These are phyloP conservation scores for Skeletonema menzelii DNA, from an alignment of 108 stramenopile genomes.

Conservation along the genomic window DNA sequence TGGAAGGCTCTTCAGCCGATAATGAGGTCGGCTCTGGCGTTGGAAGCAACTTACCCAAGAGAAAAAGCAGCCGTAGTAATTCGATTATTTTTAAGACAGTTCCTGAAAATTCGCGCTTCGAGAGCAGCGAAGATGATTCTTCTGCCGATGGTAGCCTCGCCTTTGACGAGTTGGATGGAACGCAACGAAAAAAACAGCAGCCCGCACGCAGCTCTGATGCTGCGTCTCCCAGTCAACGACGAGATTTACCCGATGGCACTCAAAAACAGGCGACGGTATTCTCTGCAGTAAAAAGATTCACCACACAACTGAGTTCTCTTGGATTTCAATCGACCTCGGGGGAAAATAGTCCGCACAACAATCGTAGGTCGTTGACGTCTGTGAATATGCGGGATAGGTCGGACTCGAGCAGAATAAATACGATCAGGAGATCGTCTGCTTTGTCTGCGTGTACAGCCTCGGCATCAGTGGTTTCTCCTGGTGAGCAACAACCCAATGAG, in stretches of 20 bases:
- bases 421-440: neutral
- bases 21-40: neutral
- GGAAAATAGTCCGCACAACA: neutral
- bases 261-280: neutral
- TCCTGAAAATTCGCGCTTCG: neutral
- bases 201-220: neutral
- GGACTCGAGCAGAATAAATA: neutral
- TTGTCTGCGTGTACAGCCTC: neutral
- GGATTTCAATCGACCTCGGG: neutral
- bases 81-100: neutral
- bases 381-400: too few species aligned
- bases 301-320: neutral
- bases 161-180: neutral
- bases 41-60: neutral
- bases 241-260: neutral
- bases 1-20: neutral
- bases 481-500: neutral
- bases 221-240: neutral
- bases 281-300: neutral
- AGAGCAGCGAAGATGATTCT: neutral
- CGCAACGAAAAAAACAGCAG: neutral
- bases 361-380: neutral
- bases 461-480: neutral
- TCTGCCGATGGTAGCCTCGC: neutral
- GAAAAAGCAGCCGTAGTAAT: constrained; percentile 1